A percentile compares a stretch with the other conserved stretches of the same genome.
Conservation (phyloP, 352 stramenopile genomes). For the Pythium dissotocum region DNA sequence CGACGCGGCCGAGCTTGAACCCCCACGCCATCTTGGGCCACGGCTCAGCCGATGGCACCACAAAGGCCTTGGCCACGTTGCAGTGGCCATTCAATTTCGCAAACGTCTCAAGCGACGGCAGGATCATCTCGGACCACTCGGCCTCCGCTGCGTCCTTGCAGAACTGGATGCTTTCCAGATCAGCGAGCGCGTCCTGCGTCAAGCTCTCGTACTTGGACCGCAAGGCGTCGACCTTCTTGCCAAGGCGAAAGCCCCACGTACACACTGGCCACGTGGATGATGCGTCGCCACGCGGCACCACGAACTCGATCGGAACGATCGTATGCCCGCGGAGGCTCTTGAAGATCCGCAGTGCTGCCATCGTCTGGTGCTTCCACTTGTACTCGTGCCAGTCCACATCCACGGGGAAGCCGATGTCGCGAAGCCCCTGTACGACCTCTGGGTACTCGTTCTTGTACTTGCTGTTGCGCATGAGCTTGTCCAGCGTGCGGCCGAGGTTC, state of each 20-base stretch:
- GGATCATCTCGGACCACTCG: conserved; percentile 21
- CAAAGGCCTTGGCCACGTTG: conserved; percentile 9
- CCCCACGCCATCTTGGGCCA: conserved; percentile 25
- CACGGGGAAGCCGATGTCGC: conserved; percentile 16
- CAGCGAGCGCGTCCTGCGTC: not conserved
- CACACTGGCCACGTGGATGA: conserved; percentile 25
- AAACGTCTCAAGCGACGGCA: conserved; percentile 20
- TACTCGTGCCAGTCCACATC: conserved; percentile 9
- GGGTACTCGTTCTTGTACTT: conserved; percentile 2
- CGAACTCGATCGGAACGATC: conserved; percentile 34
- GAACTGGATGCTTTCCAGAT: conserved; percentile 23
- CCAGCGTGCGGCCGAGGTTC: conserved; percentile 14
- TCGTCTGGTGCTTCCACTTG: conserved; percentile 11
- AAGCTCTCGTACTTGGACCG: not conserved
- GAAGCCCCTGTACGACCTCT: conserved; percentile 1
- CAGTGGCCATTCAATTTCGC: conserved; percentile 8
- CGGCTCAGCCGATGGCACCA: conserved; percentile 9
- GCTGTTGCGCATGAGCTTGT: conserved; percentile 7
- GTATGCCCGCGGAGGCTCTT: conserved; percentile 30
- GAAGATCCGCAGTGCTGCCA: conserved; percentile 33
- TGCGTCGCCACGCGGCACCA: conserved; percentile 30
- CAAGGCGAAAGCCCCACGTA: conserved; percentile 38
- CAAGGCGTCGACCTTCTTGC: conserved; percentile 28
- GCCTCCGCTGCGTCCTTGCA: conserved; percentile 9
- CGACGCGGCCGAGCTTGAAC: conserved; percentile 7